These are phyloP conservation scores for Austroboletus niveus DNA, from an alignment of 1,284 basidiomycete species.

Conservation along the genomic window DNA sequence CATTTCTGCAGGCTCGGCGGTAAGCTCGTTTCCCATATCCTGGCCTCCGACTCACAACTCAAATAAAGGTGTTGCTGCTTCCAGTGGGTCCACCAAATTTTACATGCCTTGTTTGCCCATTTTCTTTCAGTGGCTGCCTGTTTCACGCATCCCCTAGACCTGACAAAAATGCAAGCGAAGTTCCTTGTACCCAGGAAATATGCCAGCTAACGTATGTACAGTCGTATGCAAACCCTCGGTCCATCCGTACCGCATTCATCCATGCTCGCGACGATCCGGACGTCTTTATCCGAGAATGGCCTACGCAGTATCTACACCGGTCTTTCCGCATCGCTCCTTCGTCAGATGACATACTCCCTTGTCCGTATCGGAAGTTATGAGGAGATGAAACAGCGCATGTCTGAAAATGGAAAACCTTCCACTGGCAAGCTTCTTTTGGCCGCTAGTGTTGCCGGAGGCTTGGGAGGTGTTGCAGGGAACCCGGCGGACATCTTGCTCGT, in stretches of 20 bases:
- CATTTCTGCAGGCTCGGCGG: constrained; percentile 65
- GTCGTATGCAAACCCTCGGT: constrained; percentile 76
- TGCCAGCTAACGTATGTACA: constrained; percentile 25
- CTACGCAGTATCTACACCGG: constrained; percentile 79
- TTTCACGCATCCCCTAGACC: constrained; percentile 83
- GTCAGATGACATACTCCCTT: constrained; percentile 92
- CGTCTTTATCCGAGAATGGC: constrained; percentile 59
- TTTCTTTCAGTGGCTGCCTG: constrained; percentile 73
- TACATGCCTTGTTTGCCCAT: constrained; percentile 1
- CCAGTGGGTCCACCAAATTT: constrained; percentile 38
- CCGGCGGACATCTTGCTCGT: constrained; percentile 77
- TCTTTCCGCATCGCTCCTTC: constrained; percentile 78
- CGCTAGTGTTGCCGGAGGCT: constrained; percentile 69
- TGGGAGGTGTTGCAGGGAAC: constrained; percentile 81
- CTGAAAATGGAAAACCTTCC: constrained; percentile 48
- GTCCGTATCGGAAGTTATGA: constrained; percentile 87
- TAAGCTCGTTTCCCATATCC: constrained; percentile 33
- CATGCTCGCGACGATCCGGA: constrained; percentile 54
- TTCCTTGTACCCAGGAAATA: neutral
- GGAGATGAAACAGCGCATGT: constrained; percentile 60
- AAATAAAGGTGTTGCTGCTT: constrained; percentile 65
- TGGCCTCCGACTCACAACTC: neutral
- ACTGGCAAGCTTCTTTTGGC: constrained; percentile 57
- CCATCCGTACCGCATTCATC: constrained; percentile 50
- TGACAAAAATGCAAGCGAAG: constrained; percentile 76